phyloP scores from a whole-genome alignment of 768 basidiomycete species.

The Lanmaoa pseudosensibilis region DNA sequence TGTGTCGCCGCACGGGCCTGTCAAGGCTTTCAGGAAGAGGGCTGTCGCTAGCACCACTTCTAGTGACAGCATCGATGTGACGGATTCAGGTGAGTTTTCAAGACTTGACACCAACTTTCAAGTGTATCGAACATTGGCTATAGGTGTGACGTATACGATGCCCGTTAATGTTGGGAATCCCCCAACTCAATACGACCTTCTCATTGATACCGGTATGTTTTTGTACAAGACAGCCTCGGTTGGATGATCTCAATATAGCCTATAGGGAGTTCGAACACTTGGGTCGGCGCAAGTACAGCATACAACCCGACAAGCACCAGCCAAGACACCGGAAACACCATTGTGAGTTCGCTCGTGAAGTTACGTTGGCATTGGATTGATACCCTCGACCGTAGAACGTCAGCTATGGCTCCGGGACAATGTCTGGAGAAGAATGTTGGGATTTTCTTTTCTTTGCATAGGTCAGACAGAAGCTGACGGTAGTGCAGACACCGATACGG shows the following conservation, averaged over 20 bases:
- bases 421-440: constrained; percentile 53
- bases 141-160: constrained; percentile 53
- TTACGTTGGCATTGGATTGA: not conserved
- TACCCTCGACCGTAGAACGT: constrained; percentile 38
- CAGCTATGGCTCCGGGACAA: constrained; percentile 53
- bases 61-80: constrained; percentile 49
- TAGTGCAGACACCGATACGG: constrained; percentile 44
- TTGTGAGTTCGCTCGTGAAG: constrained; percentile 29
- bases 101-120: not conserved
- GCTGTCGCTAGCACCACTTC: constrained; percentile 3
- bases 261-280: constrained; percentile 50
- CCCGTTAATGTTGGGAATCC: constrained; percentile 54
- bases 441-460: not conserved
- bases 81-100: constrained; percentile 45
- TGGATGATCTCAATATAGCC: not conserved
- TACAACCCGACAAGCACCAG: constrained; percentile 50
- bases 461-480: constrained; percentile 1
- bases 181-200: constrained; percentile 47
- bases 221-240: not conserved
- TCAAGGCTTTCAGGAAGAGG: constrained; percentile 26
- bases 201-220: constrained; percentile 55
- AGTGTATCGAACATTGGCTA: not conserved
- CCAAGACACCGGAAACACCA: constrained; percentile 38
- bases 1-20: constrained; percentile 54
- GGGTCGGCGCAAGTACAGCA: constrained; percentile 51